Percentiles rank a stretch among this genome's conserved stretches.
Conservation (phyloP, 352 stramenopile genomes). For the Plasmopara viticola region DNA sequence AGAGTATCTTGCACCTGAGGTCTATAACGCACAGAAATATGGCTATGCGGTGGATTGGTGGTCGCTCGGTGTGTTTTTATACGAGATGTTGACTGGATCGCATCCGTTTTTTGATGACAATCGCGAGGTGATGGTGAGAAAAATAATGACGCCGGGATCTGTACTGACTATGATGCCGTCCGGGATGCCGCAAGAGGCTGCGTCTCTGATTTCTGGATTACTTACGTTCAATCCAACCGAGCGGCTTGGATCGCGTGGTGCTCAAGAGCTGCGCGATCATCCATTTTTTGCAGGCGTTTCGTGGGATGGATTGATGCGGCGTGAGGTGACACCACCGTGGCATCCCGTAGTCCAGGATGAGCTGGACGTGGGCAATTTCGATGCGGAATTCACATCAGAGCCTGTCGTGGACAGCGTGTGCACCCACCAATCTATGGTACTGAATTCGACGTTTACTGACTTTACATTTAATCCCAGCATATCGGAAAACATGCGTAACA, state of each 20-base stretch:
- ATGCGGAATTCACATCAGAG: slow-evolving; percentile 68
- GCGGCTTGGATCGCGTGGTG: slow-evolving; percentile 52
- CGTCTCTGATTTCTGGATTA: slow-evolving; percentile 65
- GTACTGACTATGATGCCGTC: slow-evolving; percentile 55
- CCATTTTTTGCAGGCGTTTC: slow-evolving; percentile 81
- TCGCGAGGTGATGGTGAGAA: slow-evolving; percentile 77
- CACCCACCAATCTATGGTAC: slow-evolving; percentile 53
- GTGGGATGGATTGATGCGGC: slow-evolving; percentile 71
- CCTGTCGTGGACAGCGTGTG: slow-evolving; percentile 69
- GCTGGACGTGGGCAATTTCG: slow-evolving; percentile 74
- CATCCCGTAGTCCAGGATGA: slow-evolving; percentile 59
- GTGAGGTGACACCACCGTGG: slow-evolving; percentile 55
- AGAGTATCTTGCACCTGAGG: slow-evolving; percentile 88
- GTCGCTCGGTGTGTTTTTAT: slow-evolving; percentile 87
- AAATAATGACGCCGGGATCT: slow-evolving; percentile 78
- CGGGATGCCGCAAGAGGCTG: slow-evolving; percentile 60
- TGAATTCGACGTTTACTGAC: slow-evolving; percentile 61
- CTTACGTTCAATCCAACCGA: slow-evolving; percentile 69
- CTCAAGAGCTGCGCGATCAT: slow-evolving; percentile 69
- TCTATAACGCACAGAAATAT: slow-evolving; percentile 67
- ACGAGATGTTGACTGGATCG: slow-evolving; percentile 86
- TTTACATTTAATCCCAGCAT: slow-evolving; percentile 73
- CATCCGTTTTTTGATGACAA: slow-evolving; percentile 88
- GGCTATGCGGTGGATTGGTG: slow-evolving; percentile 90
- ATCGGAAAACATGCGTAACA: slow-evolving; percentile 42